Base-by-base conservation (phyloP, 805 yeast genomes). In the Wickerhamiella shivajii region DNA sequence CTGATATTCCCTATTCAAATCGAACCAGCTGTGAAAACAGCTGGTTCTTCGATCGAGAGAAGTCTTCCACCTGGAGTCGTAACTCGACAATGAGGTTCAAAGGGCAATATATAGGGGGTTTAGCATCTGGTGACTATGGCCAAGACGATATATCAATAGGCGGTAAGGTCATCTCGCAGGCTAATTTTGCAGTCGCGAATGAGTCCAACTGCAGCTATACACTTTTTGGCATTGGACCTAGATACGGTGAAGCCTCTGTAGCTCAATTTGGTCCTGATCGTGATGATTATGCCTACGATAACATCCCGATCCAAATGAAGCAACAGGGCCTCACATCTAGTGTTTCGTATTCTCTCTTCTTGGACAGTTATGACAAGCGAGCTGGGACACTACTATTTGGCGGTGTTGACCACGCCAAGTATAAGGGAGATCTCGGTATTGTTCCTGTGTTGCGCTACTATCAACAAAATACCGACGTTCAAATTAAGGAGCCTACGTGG, bases 261-360 rank as follows among this genome's bases (percentile, higher is more conserved):
- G 6, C 6, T 33, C 30, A 36, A n/a, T n/a, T n/a, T n/a, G n/a
- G n/a, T n/a, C n/a, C n/a, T 12, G 28, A 18, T n/a, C 10, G 9
- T 7, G 30, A 24, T 16, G 28, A 15, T 25, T 29, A 9, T 38
- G 30, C 38, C 18, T 79, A 79, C 53, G 61, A 66, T 32, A 80
- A 80, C 50, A 53, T 79, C 33, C 90, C 92, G 0, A 42, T 61
- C 22, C 64, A 66, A 34, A 52, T 80, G 61, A 73, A 66, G 33
- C 42, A 55, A 18, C 64, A 54, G 24, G 70, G 69, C 1, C 33
- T 51, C 19, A 67, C 66, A 39, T 44, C 53, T 29, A 53, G 61
- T 27, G 48, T 46, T 17, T 61, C 66, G n/a, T 68, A 64, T 51
- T 63, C 71, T 15, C 53, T 68, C 35, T 68, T 59, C 50, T 51